phyloP scores from a whole-genome alignment of 495 filamentous ascomycete species.

The Lasiosphaeris hirsuta region DNA sequence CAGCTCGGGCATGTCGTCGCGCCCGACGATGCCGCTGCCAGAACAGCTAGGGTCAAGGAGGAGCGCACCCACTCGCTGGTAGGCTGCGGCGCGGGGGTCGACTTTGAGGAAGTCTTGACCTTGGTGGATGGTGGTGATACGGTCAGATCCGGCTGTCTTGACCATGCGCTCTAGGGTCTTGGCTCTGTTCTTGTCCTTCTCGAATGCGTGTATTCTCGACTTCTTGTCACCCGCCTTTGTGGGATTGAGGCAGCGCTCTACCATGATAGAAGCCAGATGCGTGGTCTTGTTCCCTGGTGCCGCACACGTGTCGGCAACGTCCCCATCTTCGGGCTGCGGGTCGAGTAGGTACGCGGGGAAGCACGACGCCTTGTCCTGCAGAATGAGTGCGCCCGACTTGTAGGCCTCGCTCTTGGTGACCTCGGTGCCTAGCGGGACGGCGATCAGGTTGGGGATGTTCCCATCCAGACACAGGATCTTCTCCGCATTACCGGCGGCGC shows the following conservation, averaged over 20 bases:
- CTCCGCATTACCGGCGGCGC: slow-evolving; percentile 8
- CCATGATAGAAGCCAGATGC: slow-evolving; percentile 74
- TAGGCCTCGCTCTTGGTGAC: slow-evolving; percentile 70
- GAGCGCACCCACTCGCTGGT: slow-evolving; percentile 63
- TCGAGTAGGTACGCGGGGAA: slow-evolving; percentile 87
- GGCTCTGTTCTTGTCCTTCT: slow-evolving; percentile 63
- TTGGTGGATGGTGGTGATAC: slow-evolving; percentile 59
- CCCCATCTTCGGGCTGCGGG: slow-evolving; percentile 55
- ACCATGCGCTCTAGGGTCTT: slow-evolving; percentile 81
- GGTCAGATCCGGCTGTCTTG: slow-evolving; percentile 63
- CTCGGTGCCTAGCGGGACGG: slow-evolving; percentile 64
- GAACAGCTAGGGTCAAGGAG: slow-evolving; percentile 92
- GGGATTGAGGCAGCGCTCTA: slow-evolving; percentile 8
- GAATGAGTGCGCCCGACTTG: slow-evolving; percentile 68
- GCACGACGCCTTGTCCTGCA: slow-evolving; percentile 96
- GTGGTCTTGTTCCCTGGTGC: slow-evolving; percentile 98
- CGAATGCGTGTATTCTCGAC: slow-evolving; percentile 60
- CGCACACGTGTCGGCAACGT: slow-evolving; percentile 84
- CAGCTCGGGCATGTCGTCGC: slow-evolving; percentile 68
- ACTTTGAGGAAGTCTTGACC: slow-evolving; percentile 77
- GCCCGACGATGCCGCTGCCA: slow-evolving; percentile 87
- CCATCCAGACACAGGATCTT: slow-evolving; percentile 58
- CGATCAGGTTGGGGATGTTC: slow-evolving; percentile 79
- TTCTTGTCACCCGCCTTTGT: neutral
- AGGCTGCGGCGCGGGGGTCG: slow-evolving; percentile 53